Evolutionary conservation across 768 basidiomycete species (phyloP).

Genomic region (Pilatotrama ljubarskyi): DNA sequence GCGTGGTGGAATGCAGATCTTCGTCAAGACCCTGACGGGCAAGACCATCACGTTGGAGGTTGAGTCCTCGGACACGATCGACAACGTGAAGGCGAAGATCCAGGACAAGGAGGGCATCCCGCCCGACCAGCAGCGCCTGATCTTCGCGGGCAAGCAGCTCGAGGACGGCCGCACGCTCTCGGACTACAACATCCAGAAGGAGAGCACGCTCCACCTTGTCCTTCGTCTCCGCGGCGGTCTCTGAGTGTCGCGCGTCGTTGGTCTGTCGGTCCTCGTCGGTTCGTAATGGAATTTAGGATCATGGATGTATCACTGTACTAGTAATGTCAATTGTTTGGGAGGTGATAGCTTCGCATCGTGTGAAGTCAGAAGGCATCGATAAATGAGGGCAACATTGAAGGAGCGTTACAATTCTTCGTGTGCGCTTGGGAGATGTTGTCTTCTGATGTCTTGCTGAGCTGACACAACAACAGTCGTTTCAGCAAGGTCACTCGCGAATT

Average conservation of each 20-base stretch:
- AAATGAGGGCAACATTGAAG: no score
- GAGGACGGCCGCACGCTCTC: constrained; percentile 34
- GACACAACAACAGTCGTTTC: no score
- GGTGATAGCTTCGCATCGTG: background rate
- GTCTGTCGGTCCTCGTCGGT: background rate
- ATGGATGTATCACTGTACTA: constrained; percentile 14
- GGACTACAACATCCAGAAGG: constrained; percentile 35
- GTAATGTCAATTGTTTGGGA: constrained; percentile 5
- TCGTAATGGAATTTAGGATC: constrained; percentile 10
- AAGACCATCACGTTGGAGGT: constrained; percentile 60
- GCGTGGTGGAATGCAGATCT: constrained; percentile 49
- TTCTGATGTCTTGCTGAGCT: no score
- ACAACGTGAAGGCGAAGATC: constrained; percentile 34
- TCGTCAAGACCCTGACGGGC: constrained; percentile 50
- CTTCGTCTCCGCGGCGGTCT: constrained; percentile 52
- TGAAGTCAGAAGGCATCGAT: no score
- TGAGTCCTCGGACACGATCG: constrained; percentile 36
- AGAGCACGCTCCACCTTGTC: constrained; percentile 37
- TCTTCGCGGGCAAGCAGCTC: constrained; percentile 34
- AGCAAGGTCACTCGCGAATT: background rate
- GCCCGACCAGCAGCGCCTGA: constrained; percentile 33
- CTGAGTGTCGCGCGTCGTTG: constrained; percentile 18
- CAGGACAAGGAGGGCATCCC: constrained; percentile 35
- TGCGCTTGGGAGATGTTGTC: no score
- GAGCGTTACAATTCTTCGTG: no score